A percentile compares a stretch with the other conserved stretches of the same genome.
These are phyloP conservation scores for Venturia pyrina DNA, from an alignment of 2,329 filamentous ascomycete genomes.

Conservation along the genomic window DNA sequence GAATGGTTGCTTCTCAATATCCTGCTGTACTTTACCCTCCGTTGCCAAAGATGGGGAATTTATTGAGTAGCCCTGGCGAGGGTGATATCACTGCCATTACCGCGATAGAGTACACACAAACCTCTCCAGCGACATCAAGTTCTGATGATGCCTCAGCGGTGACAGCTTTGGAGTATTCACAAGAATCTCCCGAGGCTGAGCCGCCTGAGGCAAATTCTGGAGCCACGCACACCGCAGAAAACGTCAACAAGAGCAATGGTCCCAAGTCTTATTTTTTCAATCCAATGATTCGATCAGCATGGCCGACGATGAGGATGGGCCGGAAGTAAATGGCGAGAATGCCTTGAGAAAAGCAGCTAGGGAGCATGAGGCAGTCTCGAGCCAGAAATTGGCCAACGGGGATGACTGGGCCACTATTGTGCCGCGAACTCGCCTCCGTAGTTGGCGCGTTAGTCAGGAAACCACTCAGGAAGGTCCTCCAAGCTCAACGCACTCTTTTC, in stretches of 20 bases:
- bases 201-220: background rate
- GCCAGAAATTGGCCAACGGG: background rate
- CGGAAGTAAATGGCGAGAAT: background rate
- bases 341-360: background rate
- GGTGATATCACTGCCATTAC: background rate
- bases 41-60: background rate
- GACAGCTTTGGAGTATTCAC: background rate
- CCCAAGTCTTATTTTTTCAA: background rate
- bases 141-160: background rate
- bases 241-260: background rate
- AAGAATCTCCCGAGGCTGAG: background rate
- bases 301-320: conserved; percentile 5
- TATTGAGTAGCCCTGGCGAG: background rate
- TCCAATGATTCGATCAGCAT: background rate
- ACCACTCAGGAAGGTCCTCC: background rate
- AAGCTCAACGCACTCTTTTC: background rate
- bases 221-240: background rate
- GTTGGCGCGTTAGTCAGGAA: background rate
- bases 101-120: background rate
- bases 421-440: background rate
- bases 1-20: background rate
- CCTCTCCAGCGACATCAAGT: background rate
- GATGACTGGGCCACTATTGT: background rate
- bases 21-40: background rate
- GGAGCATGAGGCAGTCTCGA: background rate